phyloP scores from a whole-genome alignment of 2,329 filamentous ascomycete genomes.

The Ophiostoma novo-ulmi region DNA sequence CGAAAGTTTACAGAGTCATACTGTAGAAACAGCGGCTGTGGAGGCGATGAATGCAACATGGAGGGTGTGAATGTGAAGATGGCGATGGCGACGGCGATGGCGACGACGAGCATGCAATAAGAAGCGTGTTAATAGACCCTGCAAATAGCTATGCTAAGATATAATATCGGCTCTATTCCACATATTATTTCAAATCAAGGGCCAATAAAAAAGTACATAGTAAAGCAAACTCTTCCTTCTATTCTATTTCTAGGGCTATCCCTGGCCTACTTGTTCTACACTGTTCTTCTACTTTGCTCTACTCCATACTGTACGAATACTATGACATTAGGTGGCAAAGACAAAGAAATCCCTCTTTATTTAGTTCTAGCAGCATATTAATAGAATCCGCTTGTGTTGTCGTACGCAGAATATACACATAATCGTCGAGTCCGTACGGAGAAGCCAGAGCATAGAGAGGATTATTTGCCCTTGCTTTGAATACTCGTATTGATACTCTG shows the following conservation, averaged over 20 bases:
- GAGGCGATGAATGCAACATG: not conserved
- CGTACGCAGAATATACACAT: not conserved
- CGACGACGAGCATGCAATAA: not conserved
- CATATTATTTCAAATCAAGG: too few relatives aligned
- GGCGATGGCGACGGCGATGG: not conserved
- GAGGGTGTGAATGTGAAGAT: not conserved
- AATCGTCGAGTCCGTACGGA: not conserved
- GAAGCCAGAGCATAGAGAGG: not conserved
- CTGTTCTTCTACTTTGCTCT: not conserved
- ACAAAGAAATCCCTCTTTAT: not conserved
- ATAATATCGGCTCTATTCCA: too few relatives aligned
- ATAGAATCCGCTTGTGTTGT: not conserved
- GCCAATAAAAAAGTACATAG: too few relatives aligned
- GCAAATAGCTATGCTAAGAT: not conserved
- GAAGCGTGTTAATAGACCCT: not conserved
- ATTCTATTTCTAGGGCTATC: not conserved
- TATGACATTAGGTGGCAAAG: slow-evolving; percentile 3
- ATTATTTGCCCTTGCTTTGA: not conserved
- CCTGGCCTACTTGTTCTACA: too few relatives aligned
- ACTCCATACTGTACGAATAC: not conserved
- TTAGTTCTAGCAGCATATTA: not conserved
- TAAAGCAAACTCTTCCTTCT: not conserved
- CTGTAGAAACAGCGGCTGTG: too few relatives aligned
- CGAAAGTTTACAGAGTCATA: too few relatives aligned
- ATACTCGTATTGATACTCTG: not conserved